Evolutionary conservation across 345 rosid species (phyloP).

Genomic region (Eucalyptus sp.): DNA sequence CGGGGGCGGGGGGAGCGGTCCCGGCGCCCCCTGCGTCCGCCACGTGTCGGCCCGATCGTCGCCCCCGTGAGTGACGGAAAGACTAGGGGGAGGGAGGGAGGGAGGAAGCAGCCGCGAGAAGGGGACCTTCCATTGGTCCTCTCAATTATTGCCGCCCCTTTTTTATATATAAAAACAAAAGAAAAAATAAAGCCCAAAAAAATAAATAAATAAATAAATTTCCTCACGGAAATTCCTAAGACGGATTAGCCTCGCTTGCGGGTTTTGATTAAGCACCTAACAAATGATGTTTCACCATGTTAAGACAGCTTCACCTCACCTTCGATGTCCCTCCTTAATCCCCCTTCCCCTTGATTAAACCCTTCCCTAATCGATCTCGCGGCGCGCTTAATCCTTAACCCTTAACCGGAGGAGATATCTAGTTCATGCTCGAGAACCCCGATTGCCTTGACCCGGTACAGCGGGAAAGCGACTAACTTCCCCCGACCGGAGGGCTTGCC

Average conservation of each 20-base stretch:
- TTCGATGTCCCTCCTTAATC: not conserved
- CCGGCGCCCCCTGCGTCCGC: slow-evolving; percentile 1
- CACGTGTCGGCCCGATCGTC: slow-evolving; percentile 32
- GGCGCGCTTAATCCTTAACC: not conserved
- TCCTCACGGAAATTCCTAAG: not conserved
- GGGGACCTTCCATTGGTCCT: not conserved
- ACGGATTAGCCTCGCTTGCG: not conserved
- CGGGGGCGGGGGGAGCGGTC: slow-evolving; percentile 23
- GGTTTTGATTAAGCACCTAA: not conserved
- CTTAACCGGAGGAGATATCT: too few relatives aligned
- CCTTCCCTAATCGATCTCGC: not conserved
- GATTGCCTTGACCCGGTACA: not conserved
- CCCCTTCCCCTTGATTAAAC: not conserved
- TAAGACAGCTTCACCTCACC: not conserved
- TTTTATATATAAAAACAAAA: not conserved
- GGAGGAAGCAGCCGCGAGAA: not conserved
- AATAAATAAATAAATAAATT: too few relatives aligned
- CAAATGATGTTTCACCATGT: not conserved
- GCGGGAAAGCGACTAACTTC: not conserved
- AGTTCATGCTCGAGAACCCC: not conserved
- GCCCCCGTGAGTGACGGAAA: slow-evolving; percentile 43
- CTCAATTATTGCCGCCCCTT: not conserved
- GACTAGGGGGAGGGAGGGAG: not conserved
- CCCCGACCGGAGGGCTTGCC: not conserved
- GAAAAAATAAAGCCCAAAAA: not conserved